A percentile compares a stretch with the other conserved stretches of the same genome.
Evolutionary conservation across 83 land plant genomes (phyloP).

Genomic region (Thuja plicata): DNA sequence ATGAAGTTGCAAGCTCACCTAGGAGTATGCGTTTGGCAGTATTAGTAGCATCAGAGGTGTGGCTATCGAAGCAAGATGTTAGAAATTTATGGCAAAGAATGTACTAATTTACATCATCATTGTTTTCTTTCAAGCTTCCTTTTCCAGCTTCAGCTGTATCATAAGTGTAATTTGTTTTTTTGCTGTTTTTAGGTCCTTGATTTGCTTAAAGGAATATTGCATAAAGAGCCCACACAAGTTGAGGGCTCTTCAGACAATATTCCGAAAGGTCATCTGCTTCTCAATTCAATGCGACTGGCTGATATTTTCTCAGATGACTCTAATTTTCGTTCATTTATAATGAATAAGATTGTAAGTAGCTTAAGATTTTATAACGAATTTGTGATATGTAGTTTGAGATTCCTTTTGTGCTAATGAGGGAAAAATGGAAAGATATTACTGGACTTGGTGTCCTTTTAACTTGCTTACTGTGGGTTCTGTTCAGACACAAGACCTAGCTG

Average conservation of each 20-base stretch:
- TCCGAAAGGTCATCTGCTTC: conserved; percentile 69
- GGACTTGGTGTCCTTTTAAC: conserved; percentile 10
- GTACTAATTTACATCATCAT: background rate
- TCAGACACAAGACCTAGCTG: conserved; percentile 76
- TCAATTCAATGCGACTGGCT: conserved; percentile 85
- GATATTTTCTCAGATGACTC: conserved; percentile 97
- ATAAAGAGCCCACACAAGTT: conserved; percentile 30
- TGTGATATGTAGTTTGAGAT: background rate
- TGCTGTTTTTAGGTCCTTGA: conserved; percentile 58
- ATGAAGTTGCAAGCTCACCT: conserved; percentile 76
- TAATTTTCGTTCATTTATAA: conserved; percentile 75
- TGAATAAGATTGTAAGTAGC: conserved; percentile 58
- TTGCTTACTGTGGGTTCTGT: conserved; percentile 1
- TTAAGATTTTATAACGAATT: conserved; percentile 1
- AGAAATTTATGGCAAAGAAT: conserved; percentile 7
- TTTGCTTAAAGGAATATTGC: conserved; percentile 55
- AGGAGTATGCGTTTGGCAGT: conserved; percentile 71
- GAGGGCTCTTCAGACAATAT: conserved; percentile 25
- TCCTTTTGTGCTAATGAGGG: background rate
- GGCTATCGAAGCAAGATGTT: background rate
- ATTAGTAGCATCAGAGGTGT: conserved; percentile 74
- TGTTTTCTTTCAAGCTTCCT: background rate
- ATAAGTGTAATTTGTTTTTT: background rate
- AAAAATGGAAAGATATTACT: background rate
- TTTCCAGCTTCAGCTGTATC: conserved; percentile 5